These are phyloP conservation scores for Fagus crenata DNA, from an alignment of 306 rosid genomes.

Conservation along the genomic window DNA sequence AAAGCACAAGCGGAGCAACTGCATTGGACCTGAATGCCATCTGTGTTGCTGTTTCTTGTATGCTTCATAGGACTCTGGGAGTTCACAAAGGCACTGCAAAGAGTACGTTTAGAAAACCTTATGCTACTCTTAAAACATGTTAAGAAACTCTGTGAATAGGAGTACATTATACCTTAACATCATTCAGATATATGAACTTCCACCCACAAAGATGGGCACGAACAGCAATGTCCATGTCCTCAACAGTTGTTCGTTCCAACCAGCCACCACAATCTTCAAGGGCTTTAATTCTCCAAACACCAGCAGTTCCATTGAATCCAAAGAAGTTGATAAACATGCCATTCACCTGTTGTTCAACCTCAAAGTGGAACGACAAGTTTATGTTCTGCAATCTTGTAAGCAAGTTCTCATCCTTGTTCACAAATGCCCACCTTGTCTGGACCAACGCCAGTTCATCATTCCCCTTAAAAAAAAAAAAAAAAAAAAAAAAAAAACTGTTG, in stretches of 20 bases:
- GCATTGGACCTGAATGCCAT: constrained; percentile 99
- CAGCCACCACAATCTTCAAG: constrained; percentile 98
- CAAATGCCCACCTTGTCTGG: constrained; percentile 95
- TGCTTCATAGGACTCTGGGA: constrained; percentile 97
- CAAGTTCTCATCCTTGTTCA: constrained; percentile 97
- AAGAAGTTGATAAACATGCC: constrained; percentile 83
- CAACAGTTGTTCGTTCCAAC: constrained; percentile 97
- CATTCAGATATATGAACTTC: constrained; percentile 94
- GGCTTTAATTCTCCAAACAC: constrained; percentile 97
- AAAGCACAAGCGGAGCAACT: constrained; percentile 85
- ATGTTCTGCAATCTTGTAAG: constrained; percentile 94
- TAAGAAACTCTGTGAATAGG: constrained; percentile 20
- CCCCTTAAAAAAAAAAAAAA: constrained; percentile 51
- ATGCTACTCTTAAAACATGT: background rate
- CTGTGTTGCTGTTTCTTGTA: constrained; percentile 97
- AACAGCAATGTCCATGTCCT: constrained; percentile 98
- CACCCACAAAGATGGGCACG: constrained; percentile 99
- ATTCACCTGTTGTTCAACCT: constrained; percentile 98
- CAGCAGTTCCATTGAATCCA: constrained; percentile 98
- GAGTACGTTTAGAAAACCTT: constrained; percentile 35
- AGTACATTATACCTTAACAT: constrained; percentile 65
- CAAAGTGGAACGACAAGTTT: constrained; percentile 92
- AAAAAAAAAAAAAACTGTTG: constrained; percentile 7
- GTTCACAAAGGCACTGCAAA: constrained; percentile 96
- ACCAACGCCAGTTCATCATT: constrained; percentile 92